phyloP scores from a whole-genome alignment of 306 rosid genomes.

The Trifolium subterraneum region DNA sequence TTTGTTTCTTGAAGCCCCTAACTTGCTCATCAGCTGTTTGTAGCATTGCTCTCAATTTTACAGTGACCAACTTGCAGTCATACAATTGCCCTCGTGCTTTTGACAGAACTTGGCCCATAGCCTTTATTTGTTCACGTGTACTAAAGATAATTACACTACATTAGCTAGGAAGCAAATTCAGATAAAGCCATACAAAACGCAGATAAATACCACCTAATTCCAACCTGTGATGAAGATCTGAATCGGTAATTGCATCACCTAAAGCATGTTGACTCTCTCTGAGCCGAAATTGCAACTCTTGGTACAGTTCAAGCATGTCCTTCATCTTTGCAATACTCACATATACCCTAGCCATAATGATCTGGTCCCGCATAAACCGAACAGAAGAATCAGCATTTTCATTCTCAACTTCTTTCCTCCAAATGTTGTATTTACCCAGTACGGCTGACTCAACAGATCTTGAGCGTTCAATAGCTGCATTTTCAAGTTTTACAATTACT shows the following conservation, averaged over 20 bases:
- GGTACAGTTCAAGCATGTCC: conserved; percentile 58
- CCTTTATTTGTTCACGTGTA: conserved; percentile 68
- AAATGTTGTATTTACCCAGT: conserved; percentile 85
- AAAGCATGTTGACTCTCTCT: conserved; percentile 74
- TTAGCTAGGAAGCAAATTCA: conserved; percentile 35
- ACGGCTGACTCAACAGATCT: conserved; percentile 77
- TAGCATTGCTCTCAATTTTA: conserved; percentile 91
- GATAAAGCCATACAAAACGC: conserved; percentile 10
- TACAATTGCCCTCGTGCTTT: conserved; percentile 77
- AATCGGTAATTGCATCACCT: conserved; percentile 76
- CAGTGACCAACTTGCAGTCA: conserved; percentile 85
- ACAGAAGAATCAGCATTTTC: conserved; percentile 76
- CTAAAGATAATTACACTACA: conserved; percentile 56
- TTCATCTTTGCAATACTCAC: conserved; percentile 77
- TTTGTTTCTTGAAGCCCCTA: conserved; percentile 84
- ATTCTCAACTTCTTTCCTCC: conserved; percentile 91
- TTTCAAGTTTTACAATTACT: conserved; percentile 74
- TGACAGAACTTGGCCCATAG: conserved; percentile 79
- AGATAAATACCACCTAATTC: conserved; percentile 18
- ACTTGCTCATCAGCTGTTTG: conserved; percentile 90
- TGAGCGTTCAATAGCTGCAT: conserved; percentile 86
- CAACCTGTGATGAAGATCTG: conserved; percentile 76
- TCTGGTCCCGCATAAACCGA: conserved; percentile 91
- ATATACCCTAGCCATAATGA: conserved; percentile 91
- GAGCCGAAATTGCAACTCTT: conserved; percentile 61